Base-by-base conservation (phyloP, 371 early-diverging fungal genomes). In the Mucor lusitanicus region DNA sequence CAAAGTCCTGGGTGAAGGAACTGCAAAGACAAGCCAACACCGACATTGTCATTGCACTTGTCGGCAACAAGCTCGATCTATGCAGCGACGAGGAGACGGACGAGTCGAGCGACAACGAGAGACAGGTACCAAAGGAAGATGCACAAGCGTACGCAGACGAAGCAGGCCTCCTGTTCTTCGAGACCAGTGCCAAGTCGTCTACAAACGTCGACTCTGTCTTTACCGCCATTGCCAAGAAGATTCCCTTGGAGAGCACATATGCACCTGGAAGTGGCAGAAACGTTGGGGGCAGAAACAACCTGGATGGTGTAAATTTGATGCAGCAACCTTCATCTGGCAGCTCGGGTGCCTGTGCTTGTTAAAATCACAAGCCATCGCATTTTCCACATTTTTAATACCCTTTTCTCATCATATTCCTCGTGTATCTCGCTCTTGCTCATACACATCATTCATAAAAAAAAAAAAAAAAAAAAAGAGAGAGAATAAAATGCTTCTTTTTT, bases 1-100 rank as follows among this genome's bases (percentile, higher is more conserved):
- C 99, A 30, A 97, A 98, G 84, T 90, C 92, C n/a, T 99, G 99
- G 99, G 95, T 99, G 30, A 94, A 95, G 71, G 99, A 99, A 75
- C 82, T 98, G 58, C 95, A 95, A 87, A 88, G 94, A 73, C 97
- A 95, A 74, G 96, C 97, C 61, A 97, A 93, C 76, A 91, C 93
- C 53, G 90, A 90, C 72, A 99, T 96, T 71, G 93, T 98, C 67
- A 97, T 96, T 85, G 97, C 97, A 23, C 80, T 99, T 67, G 97
- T 97, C 23, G 99, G 97, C 53, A 97, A 97, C 82, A 97, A 98
- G 79, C 79, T 91, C 13, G 98, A 98, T 75, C 75, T 98, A 69
- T 90, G 40, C 54, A 65, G 64, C 54, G 70, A 69, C 17, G 53
- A 65, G 39, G 65, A 37, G 13, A 5, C 73, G 70, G 56, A 84